These are phyloP conservation scores for Fusarium sp. DNA, from an alignment of 2,329 filamentous ascomycete species.

Conservation along the genomic window DNA sequence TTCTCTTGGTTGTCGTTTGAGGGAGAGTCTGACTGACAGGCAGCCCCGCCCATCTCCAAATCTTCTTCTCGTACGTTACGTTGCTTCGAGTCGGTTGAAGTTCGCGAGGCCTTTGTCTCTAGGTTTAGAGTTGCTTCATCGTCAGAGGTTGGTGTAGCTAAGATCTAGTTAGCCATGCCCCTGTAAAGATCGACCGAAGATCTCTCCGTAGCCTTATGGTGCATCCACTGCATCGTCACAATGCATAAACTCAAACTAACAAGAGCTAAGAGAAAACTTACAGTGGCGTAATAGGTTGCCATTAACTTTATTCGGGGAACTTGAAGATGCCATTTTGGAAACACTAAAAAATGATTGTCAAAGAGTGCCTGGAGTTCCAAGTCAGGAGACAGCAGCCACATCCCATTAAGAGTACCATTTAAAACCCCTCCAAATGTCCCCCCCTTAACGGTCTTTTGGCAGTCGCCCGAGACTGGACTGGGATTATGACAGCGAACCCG, in stretches of 20 bases:
- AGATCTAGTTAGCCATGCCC: not conserved
- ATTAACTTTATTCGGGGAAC: not conserved
- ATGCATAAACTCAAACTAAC: not conserved
- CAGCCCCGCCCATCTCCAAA: not conserved
- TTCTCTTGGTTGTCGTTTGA: not conserved
- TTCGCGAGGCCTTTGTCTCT: not conserved
- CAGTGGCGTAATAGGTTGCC: not conserved
- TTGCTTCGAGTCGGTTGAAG: not conserved
- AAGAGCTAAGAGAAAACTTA: not conserved
- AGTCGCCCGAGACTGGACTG: not conserved
- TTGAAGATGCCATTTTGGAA: not conserved
- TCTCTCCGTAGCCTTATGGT: not conserved
- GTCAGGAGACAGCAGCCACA: slow-evolving; percentile 1
- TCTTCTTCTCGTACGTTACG: not conserved
- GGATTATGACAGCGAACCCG: not conserved
- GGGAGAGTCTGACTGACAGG: not conserved
- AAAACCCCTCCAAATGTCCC: not conserved
- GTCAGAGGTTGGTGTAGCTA: not conserved
- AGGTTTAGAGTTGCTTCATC: not conserved
- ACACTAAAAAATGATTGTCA: not conserved
- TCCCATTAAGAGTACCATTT: not conserved
- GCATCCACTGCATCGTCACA: not conserved
- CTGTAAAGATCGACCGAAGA: not conserved
- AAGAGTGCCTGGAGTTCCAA: not conserved
- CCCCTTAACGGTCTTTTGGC: not conserved